These are phyloP conservation scores for Pelargonium citronellum DNA, from an alignment of 441 rosid species.

Conservation along the genomic window DNA sequence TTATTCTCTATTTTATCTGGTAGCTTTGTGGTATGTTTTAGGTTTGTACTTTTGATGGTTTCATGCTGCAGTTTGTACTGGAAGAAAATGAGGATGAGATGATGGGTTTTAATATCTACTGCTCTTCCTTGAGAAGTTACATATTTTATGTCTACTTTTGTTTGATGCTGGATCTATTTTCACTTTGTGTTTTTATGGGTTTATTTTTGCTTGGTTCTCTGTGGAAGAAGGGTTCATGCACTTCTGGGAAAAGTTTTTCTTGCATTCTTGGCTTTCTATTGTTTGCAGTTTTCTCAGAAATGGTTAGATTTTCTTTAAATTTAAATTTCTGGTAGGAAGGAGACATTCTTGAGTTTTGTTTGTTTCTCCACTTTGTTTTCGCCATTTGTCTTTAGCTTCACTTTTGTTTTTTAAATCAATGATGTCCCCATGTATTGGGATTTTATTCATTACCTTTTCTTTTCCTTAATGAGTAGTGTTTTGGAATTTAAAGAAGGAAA, in stretches of 20 bases:
- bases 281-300: conserved; percentile 1
- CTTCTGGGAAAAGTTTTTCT: neutral
- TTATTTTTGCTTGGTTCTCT: neutral
- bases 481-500: too few relatives aligned
- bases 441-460: too few relatives aligned
- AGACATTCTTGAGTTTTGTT: conserved; percentile 4
- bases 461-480: neutral
- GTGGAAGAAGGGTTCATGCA: neutral
- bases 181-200: neutral
- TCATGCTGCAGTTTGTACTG: too few relatives aligned
- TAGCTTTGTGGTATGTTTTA: too few relatives aligned
- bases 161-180: neutral
- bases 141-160: neutral
- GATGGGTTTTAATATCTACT: neutral
- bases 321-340: neutral
- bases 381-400: neutral
- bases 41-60: too few relatives aligned
- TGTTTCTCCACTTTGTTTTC: conserved; percentile 6
- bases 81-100: neutral
- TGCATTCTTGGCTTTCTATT: neutral
- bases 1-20: too few relatives aligned
- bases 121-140: neutral
- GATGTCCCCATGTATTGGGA: too few relatives aligned
- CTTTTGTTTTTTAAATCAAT: too few relatives aligned
- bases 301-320: neutral